These are phyloP conservation scores for Sequoia sempervirens DNA, from an alignment of 75 land plant species.

Conservation along the genomic window DNA sequence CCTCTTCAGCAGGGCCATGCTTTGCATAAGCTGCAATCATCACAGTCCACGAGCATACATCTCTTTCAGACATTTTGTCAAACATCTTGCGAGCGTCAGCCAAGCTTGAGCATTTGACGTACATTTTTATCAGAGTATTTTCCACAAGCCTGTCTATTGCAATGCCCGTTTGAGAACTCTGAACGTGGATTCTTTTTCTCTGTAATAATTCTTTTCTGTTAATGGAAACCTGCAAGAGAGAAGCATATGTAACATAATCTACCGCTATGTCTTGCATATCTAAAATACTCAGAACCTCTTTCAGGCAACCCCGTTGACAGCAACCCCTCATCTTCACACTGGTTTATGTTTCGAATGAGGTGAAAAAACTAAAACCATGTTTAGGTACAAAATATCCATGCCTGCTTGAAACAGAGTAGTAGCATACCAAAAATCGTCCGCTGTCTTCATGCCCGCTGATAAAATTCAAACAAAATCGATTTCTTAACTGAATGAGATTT, in stretches of 20 bases:
- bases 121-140: constrained; percentile 8
- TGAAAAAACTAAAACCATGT: background rate
- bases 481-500: too few species aligned
- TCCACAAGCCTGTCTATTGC: background rate
- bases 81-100: constrained; percentile 8
- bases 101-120: constrained; percentile 8
- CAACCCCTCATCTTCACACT: background rate
- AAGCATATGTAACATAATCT: background rate
- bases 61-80: constrained; percentile 8
- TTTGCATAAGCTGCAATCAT: constrained; percentile 17
- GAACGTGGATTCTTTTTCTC: background rate
- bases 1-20: constrained; percentile 13
- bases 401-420: background rate
- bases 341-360: background rate
- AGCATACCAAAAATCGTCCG: background rate
- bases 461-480: background rate
- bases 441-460: background rate
- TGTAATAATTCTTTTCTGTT: background rate
- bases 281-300: background rate
- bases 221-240: background rate
- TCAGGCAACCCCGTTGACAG: background rate
- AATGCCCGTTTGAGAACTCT: background rate
- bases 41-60: constrained; percentile 15
- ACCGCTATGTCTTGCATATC: background rate
- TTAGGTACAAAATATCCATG: background rate